Evolutionary conservation across 805 yeast genomes (phyloP).

Genomic region (Metschnikowia lachancei): DNA sequence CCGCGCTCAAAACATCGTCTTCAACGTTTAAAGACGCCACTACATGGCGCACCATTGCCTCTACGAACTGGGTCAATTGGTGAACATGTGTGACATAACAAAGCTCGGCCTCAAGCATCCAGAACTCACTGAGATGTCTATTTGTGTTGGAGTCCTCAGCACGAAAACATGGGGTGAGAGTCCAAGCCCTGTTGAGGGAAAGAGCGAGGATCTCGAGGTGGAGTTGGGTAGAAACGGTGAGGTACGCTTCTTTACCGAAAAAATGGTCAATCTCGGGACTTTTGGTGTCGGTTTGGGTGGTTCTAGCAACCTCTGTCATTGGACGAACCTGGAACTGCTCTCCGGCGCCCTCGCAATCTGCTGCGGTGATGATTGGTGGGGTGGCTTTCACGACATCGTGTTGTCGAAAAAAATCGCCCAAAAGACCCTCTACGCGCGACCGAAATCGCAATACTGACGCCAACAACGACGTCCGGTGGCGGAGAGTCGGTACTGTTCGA

Average conservation of each 20-base stretch:
- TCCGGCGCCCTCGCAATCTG: conserved; percentile 98
- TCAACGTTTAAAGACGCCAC: conserved; percentile 9
- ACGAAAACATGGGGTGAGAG: conserved; percentile 86
- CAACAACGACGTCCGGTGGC: conserved; percentile 70
- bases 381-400: conserved; percentile 65
- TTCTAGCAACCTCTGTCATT: conserved; percentile 21
- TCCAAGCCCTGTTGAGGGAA: conserved; percentile 80
- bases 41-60: conserved; percentile 56
- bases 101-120: conserved; percentile 96
- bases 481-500: conserved; percentile 68
- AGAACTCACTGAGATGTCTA: conserved; percentile 89
- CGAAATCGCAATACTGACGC: conserved; percentile 70
- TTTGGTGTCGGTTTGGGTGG: conserved; percentile 1
- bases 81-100: conserved; percentile 58
- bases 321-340: conserved; percentile 68
- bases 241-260: conserved; percentile 63
- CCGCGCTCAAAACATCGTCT: not conserved
- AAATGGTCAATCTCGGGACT: conserved; percentile 29
- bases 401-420: conserved; percentile 53
- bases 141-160: conserved; percentile 88
- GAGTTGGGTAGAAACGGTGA: conserved; percentile 90
- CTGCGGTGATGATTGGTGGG: conserved; percentile 83
- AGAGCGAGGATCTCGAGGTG: conserved; percentile 81
- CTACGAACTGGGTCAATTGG: conserved; percentile 65
- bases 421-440: conserved; percentile 56